Conservation (phyloP, 2,329 filamentous ascomycete genomes). For the Xylariaceae sp. region DNA sequence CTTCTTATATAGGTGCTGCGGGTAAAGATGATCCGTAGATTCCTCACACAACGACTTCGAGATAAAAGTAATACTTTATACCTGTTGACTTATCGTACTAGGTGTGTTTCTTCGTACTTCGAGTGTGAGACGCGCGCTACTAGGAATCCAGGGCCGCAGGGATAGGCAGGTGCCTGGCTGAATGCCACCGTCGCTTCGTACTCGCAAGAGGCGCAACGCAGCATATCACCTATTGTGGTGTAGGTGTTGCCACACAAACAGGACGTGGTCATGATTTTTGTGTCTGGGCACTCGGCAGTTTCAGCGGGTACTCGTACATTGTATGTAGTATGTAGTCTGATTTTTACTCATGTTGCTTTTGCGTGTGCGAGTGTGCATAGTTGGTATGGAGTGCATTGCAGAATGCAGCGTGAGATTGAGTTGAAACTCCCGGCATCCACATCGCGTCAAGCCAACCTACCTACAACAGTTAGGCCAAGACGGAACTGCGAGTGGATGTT, state of each 20-base stretch:
- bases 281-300: slow-evolving; percentile 12
- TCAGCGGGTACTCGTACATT: not conserved
- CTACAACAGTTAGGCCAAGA: not conserved
- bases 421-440: not conserved
- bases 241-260: not conserved
- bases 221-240: no score
- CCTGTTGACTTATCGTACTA: no score
- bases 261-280: slow-evolving; percentile 4
- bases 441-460: not conserved
- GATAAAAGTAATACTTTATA: not conserved
- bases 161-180: slow-evolving; percentile 6
- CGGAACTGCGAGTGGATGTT: not conserved
- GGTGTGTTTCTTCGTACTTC: not conserved
- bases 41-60: slow-evolving; percentile 1
- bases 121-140: slow-evolving; percentile 1
- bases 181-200: slow-evolving; percentile 9
- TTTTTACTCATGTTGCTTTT: slow-evolving; percentile 1
- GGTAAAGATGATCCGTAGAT: not conserved
- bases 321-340: no score
- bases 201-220: not conserved
- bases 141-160: not conserved
- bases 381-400: not conserved
- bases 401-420: not conserved
- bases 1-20: not conserved
- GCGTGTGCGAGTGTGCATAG: not conserved